Percentiles rank a stretch among this genome's conserved stretches.
Evolutionary conservation across 2,329 filamentous ascomycete species (phyloP).

Genomic region (Cordyceps militaris): DNA sequence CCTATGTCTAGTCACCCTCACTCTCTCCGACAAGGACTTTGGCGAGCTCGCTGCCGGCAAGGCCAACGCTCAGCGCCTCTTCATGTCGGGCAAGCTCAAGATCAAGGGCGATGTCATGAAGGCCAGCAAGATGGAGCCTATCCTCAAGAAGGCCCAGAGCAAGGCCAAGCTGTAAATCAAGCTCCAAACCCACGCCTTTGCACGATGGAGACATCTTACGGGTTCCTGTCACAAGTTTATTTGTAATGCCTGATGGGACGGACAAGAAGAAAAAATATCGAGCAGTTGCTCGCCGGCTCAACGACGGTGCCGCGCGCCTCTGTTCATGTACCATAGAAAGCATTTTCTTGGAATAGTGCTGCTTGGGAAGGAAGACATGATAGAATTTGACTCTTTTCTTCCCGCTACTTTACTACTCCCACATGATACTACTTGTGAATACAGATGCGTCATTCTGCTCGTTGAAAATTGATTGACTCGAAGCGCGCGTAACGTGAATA

Average conservation of each 20-base stretch:
- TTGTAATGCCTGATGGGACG: constrained; percentile 4
- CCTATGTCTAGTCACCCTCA: constrained; percentile 62
- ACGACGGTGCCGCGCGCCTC: not conserved
- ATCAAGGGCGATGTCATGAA: constrained; percentile 98
- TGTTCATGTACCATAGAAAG: constrained; percentile 7
- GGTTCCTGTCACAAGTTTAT: not conserved
- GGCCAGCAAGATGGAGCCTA: constrained; percentile 90
- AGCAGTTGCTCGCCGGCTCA: not conserved
- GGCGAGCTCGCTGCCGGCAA: constrained; percentile 74
- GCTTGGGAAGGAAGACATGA: not conserved
- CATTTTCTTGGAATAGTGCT: constrained; percentile 3
- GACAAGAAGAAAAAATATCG: not conserved
- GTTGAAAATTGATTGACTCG: not conserved
- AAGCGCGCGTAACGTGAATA: not conserved
- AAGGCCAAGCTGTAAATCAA: constrained; percentile 70
- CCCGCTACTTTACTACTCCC: not conserved
- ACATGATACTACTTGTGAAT: not conserved
- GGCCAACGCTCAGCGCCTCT: constrained; percentile 88
- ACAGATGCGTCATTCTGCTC: no score
- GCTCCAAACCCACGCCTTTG: not conserved
- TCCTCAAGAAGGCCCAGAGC: constrained; percentile 79
- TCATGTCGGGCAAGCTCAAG: constrained; percentile 99
- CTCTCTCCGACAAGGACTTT: constrained; percentile 82
- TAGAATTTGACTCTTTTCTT: constrained; percentile 1
- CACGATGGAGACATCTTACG: not conserved